Conservation (phyloP, 75 land plant species). For the Pseudotsuga menziesii region DNA sequence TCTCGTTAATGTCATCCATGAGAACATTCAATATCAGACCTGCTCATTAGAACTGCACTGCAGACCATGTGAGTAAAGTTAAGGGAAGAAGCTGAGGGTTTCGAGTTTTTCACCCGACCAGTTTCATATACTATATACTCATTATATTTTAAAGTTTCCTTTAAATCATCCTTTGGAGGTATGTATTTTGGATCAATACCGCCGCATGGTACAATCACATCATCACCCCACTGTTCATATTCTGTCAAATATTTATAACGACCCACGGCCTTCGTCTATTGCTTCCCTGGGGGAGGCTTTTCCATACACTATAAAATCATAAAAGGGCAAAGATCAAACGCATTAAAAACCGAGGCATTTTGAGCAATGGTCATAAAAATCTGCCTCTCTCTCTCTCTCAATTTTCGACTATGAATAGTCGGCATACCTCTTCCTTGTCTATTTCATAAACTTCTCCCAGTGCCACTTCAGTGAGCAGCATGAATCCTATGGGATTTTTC, state of each 20-base stretch:
- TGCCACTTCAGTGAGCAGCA: conserved; percentile 96
- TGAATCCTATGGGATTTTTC: conserved; percentile 74
- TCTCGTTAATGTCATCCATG: too few species aligned
- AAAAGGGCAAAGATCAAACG: background rate
- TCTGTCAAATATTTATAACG: conserved; percentile 54
- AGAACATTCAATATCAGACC: too few species aligned
- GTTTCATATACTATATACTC: too few species aligned
- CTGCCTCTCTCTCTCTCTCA: background rate
- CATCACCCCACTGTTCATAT: conserved; percentile 20
- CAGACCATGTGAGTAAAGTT: too few species aligned
- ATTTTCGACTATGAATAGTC: background rate
- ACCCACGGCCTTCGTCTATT: conserved; percentile 90
- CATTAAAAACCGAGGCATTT: background rate
- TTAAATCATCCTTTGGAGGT: too few species aligned
- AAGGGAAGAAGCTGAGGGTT: too few species aligned
- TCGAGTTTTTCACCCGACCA: too few species aligned
- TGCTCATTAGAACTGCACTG: too few species aligned
- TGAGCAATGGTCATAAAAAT: background rate
- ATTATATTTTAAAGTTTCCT: too few species aligned
- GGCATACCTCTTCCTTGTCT: conserved; percentile 62
- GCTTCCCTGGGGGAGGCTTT: conserved; percentile 73
- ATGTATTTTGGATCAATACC: too few species aligned
- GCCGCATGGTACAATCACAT: too few species aligned
- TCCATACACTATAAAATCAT: conserved; percentile 73
- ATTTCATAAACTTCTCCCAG: conserved; percentile 77